A percentile compares a stretch with the other conserved stretches of the same genome.
These are phyloP conservation scores for Castanospermum australe DNA, from an alignment of 306 rosid species.

Conservation along the genomic window DNA sequence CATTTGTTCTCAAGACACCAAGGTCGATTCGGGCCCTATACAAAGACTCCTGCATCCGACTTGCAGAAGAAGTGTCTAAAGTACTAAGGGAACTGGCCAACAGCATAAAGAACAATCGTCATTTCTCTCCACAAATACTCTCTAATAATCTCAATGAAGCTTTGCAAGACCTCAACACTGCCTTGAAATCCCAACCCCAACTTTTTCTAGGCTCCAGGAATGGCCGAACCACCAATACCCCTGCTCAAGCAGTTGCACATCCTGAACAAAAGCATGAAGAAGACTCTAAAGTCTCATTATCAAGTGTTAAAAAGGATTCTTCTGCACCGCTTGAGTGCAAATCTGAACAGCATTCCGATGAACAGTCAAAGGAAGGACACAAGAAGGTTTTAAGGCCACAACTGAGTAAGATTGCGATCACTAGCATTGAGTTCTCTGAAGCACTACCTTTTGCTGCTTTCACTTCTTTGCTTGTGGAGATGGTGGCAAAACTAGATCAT, in stretches of 20 bases:
- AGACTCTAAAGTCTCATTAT: constrained; percentile 30
- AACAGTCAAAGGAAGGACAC: constrained; percentile 39
- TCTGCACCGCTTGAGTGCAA: constrained; percentile 43
- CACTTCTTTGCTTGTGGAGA: constrained; percentile 74
- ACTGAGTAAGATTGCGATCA: constrained; percentile 54
- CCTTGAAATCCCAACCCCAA: constrained; percentile 77
- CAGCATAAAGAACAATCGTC: constrained; percentile 65
- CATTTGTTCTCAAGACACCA: constrained; percentile 53
- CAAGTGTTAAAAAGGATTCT: constrained; percentile 56
- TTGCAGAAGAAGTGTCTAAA: constrained; percentile 68
- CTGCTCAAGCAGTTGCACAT: constrained; percentile 42
- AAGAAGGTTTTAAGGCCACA: constrained; percentile 67
- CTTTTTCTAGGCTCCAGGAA: constrained; percentile 64
- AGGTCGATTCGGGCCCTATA: constrained; percentile 55
- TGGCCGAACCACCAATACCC: constrained; percentile 37
- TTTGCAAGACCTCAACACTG: constrained; percentile 63
- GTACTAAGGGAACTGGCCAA: constrained; percentile 57
- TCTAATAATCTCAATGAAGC: constrained; percentile 64
- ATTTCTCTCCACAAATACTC: constrained; percentile 59
- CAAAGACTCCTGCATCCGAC: constrained; percentile 68
- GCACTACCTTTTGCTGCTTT: constrained; percentile 87
- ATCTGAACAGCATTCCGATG: constrained; percentile 24
- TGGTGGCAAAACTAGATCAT: constrained; percentile 76
- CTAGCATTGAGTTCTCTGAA: constrained; percentile 77
- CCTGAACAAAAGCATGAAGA: constrained; percentile 30